These are phyloP conservation scores for Cicer chorassanicum DNA, from an alignment of 306 rosid species.

Conservation along the genomic window DNA sequence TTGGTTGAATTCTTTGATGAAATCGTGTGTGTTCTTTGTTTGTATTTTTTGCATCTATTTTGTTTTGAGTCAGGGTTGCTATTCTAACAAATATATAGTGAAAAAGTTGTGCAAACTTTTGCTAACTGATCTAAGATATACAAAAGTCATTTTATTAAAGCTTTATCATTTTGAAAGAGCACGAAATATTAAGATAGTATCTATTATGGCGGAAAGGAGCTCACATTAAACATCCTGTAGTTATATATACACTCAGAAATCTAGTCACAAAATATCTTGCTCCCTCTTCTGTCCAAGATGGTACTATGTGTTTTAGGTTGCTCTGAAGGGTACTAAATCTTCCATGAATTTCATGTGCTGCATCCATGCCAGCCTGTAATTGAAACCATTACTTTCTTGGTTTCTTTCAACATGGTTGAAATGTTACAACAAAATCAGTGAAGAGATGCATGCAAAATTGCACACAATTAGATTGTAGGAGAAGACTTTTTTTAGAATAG, in stretches of 20 bases:
- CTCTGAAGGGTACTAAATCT: slow-evolving; percentile 54
- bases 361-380: slow-evolving; percentile 79
- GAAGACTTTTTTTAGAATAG: too few relatives aligned
- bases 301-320: slow-evolving; percentile 83
- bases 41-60: too few relatives aligned
- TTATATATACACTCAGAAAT: slow-evolving; percentile 61
- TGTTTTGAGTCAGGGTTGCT: too few relatives aligned
- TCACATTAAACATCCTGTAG: slow-evolving; percentile 77
- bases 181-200: background rate
- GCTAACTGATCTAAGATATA: background rate
- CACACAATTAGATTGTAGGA: too few relatives aligned
- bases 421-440: background rate
- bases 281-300: slow-evolving; percentile 71
- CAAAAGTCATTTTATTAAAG: background rate
- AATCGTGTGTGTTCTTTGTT: too few relatives aligned
- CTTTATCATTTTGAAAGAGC: background rate
- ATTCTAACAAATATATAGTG: too few relatives aligned
- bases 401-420: background rate
- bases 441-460: background rate
- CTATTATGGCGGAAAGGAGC: slow-evolving; percentile 42
- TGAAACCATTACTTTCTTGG: background rate
- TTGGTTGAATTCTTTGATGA: too few relatives aligned
- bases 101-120: background rate
- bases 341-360: slow-evolving; percentile 74
- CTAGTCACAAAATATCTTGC: slow-evolving; percentile 71